Evolutionary conservation across 2,329 filamentous ascomycete genomes (phyloP), one percentile per base, ranked within the genome.

Genomic region (Penicillium sp.): DNA sequence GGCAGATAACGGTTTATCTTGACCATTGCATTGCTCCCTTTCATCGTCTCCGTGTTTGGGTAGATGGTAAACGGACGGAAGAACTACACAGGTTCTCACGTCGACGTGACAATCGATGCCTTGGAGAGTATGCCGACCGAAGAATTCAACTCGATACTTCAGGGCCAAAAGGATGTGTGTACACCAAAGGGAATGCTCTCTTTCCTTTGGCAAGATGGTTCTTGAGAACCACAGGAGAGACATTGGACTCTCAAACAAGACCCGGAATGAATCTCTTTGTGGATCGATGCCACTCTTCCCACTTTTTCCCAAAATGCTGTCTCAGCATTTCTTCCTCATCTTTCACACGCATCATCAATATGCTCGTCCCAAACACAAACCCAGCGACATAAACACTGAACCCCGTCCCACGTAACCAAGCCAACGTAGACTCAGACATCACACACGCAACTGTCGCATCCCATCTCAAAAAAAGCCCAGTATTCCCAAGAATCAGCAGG

Each of bases 1-100:
- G n/a, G n/a, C n/a, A n/a, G n/a, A n/a, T 33, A 3, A 37, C 17
- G 4, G 4, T 12, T 4, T 7, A 4, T 15, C 0, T 32, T 60
- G 59, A 67, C 35, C 66, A 67, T 35, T 66, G 61, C 14, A 52
- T 67, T 25, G 75, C 72, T 14, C 75, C 71, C 0, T 79, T 79
- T 32, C 27, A 61, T 74, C 17, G 69, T 80, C 38, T 77, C 73
- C 20, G 66, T 70, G 0, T 58, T 77, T 14, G 74, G 78, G 54
- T 80, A 76, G 76, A 64, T 77, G 35, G 57, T 79, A 2, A 75
- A 80, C 40, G 76, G 77, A 10, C 63, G 71, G 15, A 78, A 77
- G 64, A 77, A 79, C 51, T 80, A 75, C 50, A 71, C 65, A 0
- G 75, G 75, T 0, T 75, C 72, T 31, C 62, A 64, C 6, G 42